phyloP scores from a whole-genome alignment of 1,284 basidiomycete genomes.

The Naganishia albida region DNA sequence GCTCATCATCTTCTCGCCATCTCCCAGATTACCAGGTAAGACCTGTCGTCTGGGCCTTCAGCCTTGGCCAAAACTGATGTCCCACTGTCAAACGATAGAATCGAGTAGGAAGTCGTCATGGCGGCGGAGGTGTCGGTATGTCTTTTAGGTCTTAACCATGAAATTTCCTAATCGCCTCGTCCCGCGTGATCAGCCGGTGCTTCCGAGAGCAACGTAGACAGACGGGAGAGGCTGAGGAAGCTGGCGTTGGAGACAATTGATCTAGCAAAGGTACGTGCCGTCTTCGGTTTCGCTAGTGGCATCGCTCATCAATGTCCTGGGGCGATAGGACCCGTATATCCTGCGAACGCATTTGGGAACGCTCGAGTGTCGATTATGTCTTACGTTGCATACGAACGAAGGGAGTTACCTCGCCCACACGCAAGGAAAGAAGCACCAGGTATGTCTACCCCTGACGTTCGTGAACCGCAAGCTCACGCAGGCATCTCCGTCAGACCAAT shows the following conservation, averaged over 20 bases:
- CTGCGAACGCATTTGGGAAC: constrained; percentile 96
- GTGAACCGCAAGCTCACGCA: neutral
- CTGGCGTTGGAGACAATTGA: constrained; percentile 95
- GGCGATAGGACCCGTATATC: constrained; percentile 90
- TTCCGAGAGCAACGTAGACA: constrained; percentile 86
- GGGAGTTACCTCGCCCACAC: constrained; percentile 95
- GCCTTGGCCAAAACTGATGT: constrained; percentile 2
- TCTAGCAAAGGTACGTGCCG: constrained; percentile 72
- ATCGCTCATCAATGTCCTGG: constrained; percentile 7
- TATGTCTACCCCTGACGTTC: constrained; percentile 2
- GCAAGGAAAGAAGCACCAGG: constrained; percentile 91
- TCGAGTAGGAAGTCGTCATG: constrained; percentile 93
- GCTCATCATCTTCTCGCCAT: constrained; percentile 8
- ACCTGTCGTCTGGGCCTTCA: constrained; percentile 16
- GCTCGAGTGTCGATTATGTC: constrained; percentile 94
- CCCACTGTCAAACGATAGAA: constrained; percentile 61
- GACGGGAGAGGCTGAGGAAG: constrained; percentile 90
- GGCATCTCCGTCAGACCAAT: constrained; percentile 69
- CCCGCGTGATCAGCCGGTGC: constrained; percentile 42
- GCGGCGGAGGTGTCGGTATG: constrained; percentile 80
- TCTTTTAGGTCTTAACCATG: neutral
- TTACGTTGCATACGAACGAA: constrained; percentile 98
- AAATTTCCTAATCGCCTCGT: neutral
- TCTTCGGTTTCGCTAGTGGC: neutral
- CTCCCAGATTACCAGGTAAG: constrained; percentile 50